Evolutionary conservation across 257 asterid genomes (phyloP).

Genomic region (Solanum sitiens): DNA sequence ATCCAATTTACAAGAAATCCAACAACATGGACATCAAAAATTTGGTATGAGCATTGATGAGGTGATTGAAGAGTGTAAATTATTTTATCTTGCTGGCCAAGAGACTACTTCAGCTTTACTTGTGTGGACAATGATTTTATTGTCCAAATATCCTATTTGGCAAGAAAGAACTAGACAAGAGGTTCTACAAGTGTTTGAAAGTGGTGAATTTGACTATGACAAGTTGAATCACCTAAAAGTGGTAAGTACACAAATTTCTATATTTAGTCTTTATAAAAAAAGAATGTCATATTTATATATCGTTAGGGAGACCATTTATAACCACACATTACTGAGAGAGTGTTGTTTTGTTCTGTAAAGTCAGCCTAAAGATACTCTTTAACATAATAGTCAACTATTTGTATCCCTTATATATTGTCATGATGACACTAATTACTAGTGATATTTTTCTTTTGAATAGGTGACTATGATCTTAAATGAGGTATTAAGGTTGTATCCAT

Average conservation of each 20-base stretch:
- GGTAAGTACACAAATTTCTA: background rate
- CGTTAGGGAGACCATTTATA: background rate
- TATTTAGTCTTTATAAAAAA: background rate
- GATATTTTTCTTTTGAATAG: background rate
- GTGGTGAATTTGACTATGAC: conserved; percentile 4
- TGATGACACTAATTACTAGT: background rate
- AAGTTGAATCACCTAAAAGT: conserved; percentile 5
- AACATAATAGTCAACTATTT: background rate
- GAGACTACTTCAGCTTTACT: conserved; percentile 15
- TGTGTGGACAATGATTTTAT: conserved; percentile 13
- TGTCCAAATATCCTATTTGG: conserved; percentile 11
- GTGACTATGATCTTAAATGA: conserved; percentile 6
- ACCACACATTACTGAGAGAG: background rate
- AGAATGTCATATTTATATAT: background rate
- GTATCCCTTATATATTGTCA: background rate
- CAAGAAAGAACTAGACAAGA: conserved; percentile 18
- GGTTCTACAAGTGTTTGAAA: conserved; percentile 3
- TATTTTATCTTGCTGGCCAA: conserved; percentile 17
- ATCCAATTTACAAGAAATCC: conserved; percentile 6
- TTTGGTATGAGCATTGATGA: conserved; percentile 16
- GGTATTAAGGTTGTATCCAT: conserved; percentile 11
- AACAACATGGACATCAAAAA: background rate
- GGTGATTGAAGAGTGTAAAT: conserved; percentile 22
- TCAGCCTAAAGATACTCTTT: background rate
- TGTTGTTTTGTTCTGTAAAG: background rate